Conservation (phyloP, 495 filamentous ascomycete species). For the Penicillium herquei region DNA sequence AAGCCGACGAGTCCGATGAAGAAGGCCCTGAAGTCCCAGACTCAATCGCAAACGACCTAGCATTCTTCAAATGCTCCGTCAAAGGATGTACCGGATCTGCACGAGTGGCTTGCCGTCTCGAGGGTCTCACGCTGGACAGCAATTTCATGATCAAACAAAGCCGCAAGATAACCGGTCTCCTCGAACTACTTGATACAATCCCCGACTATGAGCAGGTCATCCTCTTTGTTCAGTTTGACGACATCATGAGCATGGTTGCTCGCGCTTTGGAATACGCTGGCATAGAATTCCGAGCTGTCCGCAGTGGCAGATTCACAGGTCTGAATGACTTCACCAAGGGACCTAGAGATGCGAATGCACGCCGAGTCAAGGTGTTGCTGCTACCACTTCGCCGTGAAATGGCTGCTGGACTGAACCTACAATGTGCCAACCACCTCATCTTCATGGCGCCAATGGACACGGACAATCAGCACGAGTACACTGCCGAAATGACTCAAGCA, state of each 20-base stretch:
- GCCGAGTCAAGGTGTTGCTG: slow-evolving; percentile 53
- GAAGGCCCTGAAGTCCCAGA: no score
- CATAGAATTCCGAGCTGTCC: slow-evolving; percentile 28
- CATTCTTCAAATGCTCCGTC: not conserved
- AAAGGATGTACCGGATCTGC: slow-evolving; percentile 30
- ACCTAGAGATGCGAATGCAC: not conserved
- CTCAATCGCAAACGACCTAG: no score
- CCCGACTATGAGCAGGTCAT: slow-evolving; percentile 47
- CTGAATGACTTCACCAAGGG: slow-evolving; percentile 10
- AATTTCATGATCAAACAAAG: slow-evolving; percentile 24
- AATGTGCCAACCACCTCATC: slow-evolving; percentile 73
- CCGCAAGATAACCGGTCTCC: slow-evolving; percentile 47
- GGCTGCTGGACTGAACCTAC: slow-evolving; percentile 73
- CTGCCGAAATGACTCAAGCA: slow-evolving; percentile 65
- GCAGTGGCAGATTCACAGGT: not conserved
- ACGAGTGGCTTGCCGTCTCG: no score
- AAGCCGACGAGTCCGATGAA: no score
- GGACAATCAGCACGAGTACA: slow-evolving; percentile 55
- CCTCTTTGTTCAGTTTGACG: slow-evolving; percentile 52
- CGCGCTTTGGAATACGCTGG: slow-evolving; percentile 25
- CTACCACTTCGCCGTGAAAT: slow-evolving; percentile 62
- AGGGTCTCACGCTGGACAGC: not conserved
- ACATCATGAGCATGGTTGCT: slow-evolving; percentile 37
- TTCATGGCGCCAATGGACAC: slow-evolving; percentile 65
- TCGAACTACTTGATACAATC: slow-evolving; percentile 41